Conservation (phyloP, 139 green algal genomes). For the Chlamydomonas incerta region DNA sequence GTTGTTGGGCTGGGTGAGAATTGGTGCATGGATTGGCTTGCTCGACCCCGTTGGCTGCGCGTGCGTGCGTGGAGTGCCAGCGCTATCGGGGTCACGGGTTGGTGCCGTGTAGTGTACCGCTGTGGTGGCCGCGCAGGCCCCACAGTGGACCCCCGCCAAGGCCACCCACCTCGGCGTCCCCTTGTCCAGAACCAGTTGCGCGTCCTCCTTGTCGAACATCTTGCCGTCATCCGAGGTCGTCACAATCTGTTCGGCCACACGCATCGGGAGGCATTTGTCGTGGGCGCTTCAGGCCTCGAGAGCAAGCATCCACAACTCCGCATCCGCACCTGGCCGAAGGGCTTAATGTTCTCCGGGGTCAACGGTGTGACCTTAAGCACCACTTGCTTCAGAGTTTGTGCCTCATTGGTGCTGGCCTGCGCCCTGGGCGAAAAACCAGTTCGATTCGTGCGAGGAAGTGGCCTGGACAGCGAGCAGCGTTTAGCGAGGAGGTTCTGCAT, state of each 20-base stretch:
- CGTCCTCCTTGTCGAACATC: slow-evolving; percentile 75
- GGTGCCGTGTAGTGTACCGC: too few relatives aligned
- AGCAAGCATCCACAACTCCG: not conserved
- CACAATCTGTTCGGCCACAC: not conserved
- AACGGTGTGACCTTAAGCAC: slow-evolving; percentile 59
- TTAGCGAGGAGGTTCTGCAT: too few relatives aligned
- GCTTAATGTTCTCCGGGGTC: slow-evolving; percentile 67
- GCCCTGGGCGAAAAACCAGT: not conserved
- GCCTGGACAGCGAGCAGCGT: too few relatives aligned
- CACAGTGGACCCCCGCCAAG: not conserved
- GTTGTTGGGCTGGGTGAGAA: too few relatives aligned
- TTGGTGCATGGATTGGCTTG: too few relatives aligned
- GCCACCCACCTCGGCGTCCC: slow-evolving; percentile 68
- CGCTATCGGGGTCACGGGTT: too few relatives aligned
- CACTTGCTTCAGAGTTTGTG: slow-evolving; percentile 8
- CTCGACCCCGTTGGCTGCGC: too few relatives aligned
- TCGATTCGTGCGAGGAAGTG: not conserved
- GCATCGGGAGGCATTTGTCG: not conserved
- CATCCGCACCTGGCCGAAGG: slow-evolving; percentile 75
- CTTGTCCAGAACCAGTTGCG: slow-evolving; percentile 74
- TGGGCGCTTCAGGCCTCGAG: too few relatives aligned
- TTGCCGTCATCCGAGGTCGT: slow-evolving; percentile 74
- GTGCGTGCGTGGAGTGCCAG: too few relatives aligned
- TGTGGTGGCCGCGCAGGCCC: too few relatives aligned
- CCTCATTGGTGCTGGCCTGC: not conserved